These are phyloP conservation scores for Aspergillus sclerotioniger DNA, from an alignment of 495 filamentous ascomycete genomes.

Conservation along the genomic window DNA sequence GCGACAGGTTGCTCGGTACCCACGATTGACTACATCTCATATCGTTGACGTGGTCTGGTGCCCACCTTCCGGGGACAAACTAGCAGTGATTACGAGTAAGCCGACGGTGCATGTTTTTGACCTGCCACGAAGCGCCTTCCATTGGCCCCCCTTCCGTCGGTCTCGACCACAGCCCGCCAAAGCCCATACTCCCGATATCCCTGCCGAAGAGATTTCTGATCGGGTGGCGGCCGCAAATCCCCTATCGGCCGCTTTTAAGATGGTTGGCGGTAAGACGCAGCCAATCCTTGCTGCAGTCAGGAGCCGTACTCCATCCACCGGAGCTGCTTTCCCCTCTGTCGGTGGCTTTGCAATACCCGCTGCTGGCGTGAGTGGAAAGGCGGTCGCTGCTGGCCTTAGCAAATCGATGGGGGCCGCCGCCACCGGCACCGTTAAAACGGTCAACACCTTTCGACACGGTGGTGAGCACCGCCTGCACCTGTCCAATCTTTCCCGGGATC, in stretches of 20 bases:
- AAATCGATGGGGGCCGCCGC: slow-evolving; percentile 81
- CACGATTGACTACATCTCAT: slow-evolving; percentile 83
- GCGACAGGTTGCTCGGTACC: slow-evolving; percentile 80
- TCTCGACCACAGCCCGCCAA: slow-evolving; percentile 44
- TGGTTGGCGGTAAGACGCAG: slow-evolving; percentile 55
- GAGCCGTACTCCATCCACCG: slow-evolving; percentile 48
- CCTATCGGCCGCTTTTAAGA: slow-evolving; percentile 61
- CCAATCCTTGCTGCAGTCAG: slow-evolving; percentile 57
- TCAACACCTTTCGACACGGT: slow-evolving; percentile 75
- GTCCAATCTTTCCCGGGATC: slow-evolving; percentile 50
- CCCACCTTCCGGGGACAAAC: slow-evolving; percentile 70
- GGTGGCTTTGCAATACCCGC: slow-evolving; percentile 56
- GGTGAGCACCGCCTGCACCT: slow-evolving; percentile 83
- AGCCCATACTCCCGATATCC: slow-evolving; percentile 27
- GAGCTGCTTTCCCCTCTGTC: slow-evolving; percentile 46
- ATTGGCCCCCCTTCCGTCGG: slow-evolving; percentile 85
- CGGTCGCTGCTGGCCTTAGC: slow-evolving; percentile 76
- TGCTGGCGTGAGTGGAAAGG: slow-evolving; percentile 70
- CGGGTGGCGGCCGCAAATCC: slow-evolving; percentile 57
- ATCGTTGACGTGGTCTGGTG: slow-evolving; percentile 90
- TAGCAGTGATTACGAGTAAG: slow-evolving; percentile 84
- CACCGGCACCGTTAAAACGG: slow-evolving; percentile 72
- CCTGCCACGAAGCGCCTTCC: slow-evolving; percentile 75
- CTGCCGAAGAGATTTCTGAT: slow-evolving; percentile 42
- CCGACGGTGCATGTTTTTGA: slow-evolving; percentile 94